Evolutionary conservation across 192 early-diverging fungal species (phyloP), one percentile per base, ranked within the genome.

Genomic region (Pecoramyces ruminantium): DNA sequence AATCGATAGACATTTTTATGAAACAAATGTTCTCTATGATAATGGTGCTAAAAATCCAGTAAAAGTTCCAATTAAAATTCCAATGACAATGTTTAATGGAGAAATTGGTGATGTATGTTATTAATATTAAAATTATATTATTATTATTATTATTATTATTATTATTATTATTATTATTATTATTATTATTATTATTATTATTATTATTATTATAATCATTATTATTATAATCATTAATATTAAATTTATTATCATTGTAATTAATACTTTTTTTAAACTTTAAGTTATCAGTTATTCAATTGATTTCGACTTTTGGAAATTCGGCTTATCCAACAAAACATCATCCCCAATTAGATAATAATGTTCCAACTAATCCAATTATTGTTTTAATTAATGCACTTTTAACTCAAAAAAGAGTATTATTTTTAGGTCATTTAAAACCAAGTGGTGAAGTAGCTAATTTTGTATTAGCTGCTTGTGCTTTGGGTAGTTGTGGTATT

Each of bases 401-500:
- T 42, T 84, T 97, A 80, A 94, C 95, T n/a, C 94, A 96, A 83
- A 98, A 98, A 86, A 86, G 95, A 30, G 87, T 98, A 17, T 88
- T 98, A 29, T 97, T 98, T 84, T 83, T 98, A 78, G 97, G 97
- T 18, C 91, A 96, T 82, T 92, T 93, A 15, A 93, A 93, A 80
- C 96, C 95, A 0, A 93, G 93, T 25, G 94, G 94, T 30, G 97
- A 98, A 83, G 94, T 98, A 6, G 93, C 94, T 25, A 94, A 95
- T 85, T 97, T 93, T 82, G 97, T 97, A 4, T 85, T 96, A 58
- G 93, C 97, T 0, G 95, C 95, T 0, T 94, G 93, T 82, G 93
- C 96, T 27, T 85, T 97, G 79, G 96, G 93, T 38, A 94, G 94
- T 83, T 95, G 94, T n/a, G 94, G 95, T 80, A 90, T 97, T 14